phyloP scores from a whole-genome alignment of 345 rosid genomes.

The Leavenworthia alabamica region DNA sequence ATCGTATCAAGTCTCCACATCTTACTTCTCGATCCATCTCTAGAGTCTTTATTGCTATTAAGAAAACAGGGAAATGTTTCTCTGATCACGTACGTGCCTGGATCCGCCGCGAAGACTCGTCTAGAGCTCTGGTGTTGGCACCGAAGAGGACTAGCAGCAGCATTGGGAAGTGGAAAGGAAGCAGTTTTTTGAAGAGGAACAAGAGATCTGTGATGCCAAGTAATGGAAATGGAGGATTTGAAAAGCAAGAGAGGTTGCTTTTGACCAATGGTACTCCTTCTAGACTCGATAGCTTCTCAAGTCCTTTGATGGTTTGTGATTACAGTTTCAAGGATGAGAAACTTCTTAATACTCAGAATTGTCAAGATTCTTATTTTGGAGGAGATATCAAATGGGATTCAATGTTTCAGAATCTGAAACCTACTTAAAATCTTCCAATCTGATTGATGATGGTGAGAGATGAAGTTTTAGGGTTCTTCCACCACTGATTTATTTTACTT shows the following conservation, averaged over 20 bases:
- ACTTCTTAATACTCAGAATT: constrained; percentile 35
- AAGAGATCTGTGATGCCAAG: constrained; percentile 38
- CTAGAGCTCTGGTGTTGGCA: constrained; percentile 48
- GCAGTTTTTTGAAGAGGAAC: constrained; percentile 62
- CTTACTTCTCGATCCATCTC: constrained; percentile 36
- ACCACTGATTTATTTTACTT: constrained; percentile 27
- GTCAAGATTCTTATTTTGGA: constrained; percentile 37
- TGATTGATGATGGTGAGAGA: constrained; percentile 49
- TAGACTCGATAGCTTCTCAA: constrained; percentile 44
- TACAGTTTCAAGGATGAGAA: constrained; percentile 38
- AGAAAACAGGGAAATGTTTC: constrained; percentile 45
- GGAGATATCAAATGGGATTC: constrained; percentile 90
- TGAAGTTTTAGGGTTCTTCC: constrained; percentile 56
- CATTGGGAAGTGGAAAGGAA: constrained; percentile 45
- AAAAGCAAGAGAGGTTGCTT: constrained; percentile 46
- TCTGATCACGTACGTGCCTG: constrained; percentile 44
- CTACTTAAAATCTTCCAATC: constrained; percentile 42
- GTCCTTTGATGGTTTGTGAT: constrained; percentile 53
- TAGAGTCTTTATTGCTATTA: constrained; percentile 51
- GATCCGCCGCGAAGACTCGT: constrained; percentile 47
- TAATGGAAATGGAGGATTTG: constrained; percentile 20
- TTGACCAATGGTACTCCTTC: constrained; percentile 64
- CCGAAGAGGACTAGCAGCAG: constrained; percentile 24
- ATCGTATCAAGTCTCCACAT: constrained; percentile 20
- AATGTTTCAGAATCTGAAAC: constrained; percentile 90